Evolutionary conservation across 306 rosid species (phyloP).

Genomic region (Quercus variabilis): DNA sequence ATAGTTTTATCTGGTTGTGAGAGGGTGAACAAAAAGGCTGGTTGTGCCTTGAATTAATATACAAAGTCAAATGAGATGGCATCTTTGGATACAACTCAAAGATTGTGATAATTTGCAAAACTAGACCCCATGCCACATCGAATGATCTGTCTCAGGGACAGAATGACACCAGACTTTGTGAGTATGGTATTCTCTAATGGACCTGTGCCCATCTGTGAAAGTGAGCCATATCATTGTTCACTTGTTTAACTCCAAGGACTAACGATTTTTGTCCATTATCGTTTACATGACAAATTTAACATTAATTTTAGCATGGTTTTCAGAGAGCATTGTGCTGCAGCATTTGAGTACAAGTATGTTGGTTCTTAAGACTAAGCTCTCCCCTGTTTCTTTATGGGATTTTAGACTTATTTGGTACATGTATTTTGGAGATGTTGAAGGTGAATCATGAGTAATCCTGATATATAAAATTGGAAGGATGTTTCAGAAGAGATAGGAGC

Average conservation of each 20-base stretch:
- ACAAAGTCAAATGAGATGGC: neutral
- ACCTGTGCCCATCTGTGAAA: too few species aligned
- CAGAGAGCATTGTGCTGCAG: neutral
- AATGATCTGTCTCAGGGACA: neutral
- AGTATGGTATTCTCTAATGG: neutral
- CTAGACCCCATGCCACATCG: neutral
- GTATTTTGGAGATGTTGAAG: neutral
- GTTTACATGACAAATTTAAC: neutral
- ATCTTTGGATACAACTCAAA: neutral
- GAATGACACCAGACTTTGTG: neutral
- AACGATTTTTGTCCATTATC: neutral
- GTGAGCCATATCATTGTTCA: neutral
- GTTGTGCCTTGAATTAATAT: neutral
- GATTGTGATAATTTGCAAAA: neutral
- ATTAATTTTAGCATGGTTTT: neutral
- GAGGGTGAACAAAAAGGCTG: neutral
- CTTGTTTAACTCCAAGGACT: neutral
- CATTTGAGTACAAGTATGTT: neutral
- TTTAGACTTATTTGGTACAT: neutral
- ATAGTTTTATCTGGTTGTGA: neutral
- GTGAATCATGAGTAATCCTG: neutral
- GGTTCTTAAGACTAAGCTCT: neutral
- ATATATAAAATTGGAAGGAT: neutral
- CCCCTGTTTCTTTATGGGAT: neutral
- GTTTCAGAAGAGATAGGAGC: neutral